Base-by-base conservation (phyloP, 1,284 basidiomycete genomes). In the Boletellus deceptivus region DNA sequence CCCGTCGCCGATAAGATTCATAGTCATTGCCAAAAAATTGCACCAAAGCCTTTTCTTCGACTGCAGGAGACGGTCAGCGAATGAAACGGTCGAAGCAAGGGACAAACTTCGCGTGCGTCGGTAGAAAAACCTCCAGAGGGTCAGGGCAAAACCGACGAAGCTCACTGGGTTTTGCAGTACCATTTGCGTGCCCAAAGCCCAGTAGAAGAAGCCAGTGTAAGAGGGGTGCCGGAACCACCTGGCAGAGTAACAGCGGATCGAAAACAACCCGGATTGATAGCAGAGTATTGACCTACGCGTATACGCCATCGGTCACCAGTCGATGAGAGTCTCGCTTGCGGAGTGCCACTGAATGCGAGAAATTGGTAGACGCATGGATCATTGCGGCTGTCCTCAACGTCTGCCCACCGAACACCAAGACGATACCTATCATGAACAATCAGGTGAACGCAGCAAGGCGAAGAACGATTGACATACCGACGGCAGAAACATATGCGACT, bases 181-280 rank as follows among this genome's bases (percentile, higher is more conserved):
- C n/a, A 99, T 70, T 66, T 99, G 95, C 0, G 95, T 98, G 1
- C 93, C 93, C 29, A 99, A 62, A 0, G 94, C 95, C 96, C 96
- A 99, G 70, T 96, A 98, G 71, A 91, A 97, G 76, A 99, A 99
- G 3, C 96, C 97, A 0, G 91, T 83, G 62, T 99, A 99, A 0
- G 94, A 97, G 9, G 97, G 97, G 69, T 99, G 97, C 5, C 97
- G 84, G 52, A 86, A 89, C 80, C 84, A 92, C 22, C 92, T 94
- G 41, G 24, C 22, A 58, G 18, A 37, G 39, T 3, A 27, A 22
- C 5, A 22, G 36, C 18, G 34, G 20, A 35, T 56, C 17, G 20
- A 53, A 35, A 38, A 46, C n/a, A 53, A 22, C 9, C 10, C 7
- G 24, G 6, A 38, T n/a, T 20, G 22, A 36, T 8, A 24, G 25